Evolutionary conservation across 129 eudicot genomes (phyloP).

Genomic region (Arctium minus): DNA sequence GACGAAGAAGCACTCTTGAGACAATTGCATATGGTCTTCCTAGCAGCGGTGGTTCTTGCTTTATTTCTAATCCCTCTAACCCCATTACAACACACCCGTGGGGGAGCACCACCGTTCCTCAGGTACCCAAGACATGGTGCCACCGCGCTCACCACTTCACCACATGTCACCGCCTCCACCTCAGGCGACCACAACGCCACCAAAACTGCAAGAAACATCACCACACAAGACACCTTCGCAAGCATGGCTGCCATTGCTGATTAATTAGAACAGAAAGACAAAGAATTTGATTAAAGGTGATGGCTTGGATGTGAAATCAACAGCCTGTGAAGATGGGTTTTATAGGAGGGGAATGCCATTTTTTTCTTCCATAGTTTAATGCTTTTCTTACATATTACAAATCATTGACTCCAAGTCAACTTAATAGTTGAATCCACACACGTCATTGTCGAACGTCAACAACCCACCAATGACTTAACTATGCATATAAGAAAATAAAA

Average conservation of each 20-base stretch:
- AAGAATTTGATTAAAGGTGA: not conserved
- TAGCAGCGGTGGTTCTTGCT: slow-evolving; percentile 33
- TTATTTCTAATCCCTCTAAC: slow-evolving; percentile 15
- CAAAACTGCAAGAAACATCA: not conserved
- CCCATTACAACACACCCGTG: slow-evolving; percentile 32
- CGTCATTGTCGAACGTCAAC: no score
- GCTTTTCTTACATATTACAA: no score
- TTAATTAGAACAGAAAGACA: not conserved
- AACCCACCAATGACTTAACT: no score
- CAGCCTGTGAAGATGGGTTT: not conserved
- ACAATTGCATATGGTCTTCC: slow-evolving; percentile 35
- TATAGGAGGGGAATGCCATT: not conserved
- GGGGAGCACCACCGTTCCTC: not conserved
- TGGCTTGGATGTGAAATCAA: not conserved
- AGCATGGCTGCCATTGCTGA: slow-evolving; percentile 3
- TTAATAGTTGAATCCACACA: no score
- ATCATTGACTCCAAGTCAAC: no score
- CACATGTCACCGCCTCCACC: slow-evolving; percentile 38
- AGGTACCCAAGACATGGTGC: slow-evolving; percentile 26
- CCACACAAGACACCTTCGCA: not conserved
- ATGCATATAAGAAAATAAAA: no score
- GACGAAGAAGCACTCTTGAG: slow-evolving; percentile 23
- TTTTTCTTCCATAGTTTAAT: no score
- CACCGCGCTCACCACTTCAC: slow-evolving; percentile 21
- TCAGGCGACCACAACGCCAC: slow-evolving; percentile 5